Conservation (phyloP, 768 basidiomycete species). For the Pleurotus salmoneostramineus region DNA sequence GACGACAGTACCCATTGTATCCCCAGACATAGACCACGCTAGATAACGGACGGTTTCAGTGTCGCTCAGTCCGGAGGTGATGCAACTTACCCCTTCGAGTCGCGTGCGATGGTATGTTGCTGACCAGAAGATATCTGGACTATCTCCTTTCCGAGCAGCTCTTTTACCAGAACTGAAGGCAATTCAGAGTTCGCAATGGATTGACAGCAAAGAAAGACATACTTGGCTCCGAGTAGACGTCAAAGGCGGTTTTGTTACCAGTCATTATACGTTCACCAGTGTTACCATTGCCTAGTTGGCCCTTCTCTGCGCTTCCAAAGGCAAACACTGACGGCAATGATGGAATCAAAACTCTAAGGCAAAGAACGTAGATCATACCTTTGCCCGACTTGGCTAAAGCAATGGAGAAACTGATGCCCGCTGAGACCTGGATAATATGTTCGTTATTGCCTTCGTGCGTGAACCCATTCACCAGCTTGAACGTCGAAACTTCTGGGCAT, state of each 20-base stretch:
- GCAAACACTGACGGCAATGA: slow-evolving; percentile 58
- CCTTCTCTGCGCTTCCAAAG: slow-evolving; percentile 89
- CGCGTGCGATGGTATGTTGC: slow-evolving; percentile 83
- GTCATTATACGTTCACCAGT: slow-evolving; percentile 91
- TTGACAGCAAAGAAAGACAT: slow-evolving; percentile 12
- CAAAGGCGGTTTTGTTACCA: slow-evolving; percentile 80
- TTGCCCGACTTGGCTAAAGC: slow-evolving; percentile 81
- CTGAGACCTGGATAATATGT: slow-evolving; percentile 67
- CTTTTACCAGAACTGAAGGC: slow-evolving; percentile 63
- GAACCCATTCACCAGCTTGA: slow-evolving; percentile 61
- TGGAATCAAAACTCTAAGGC: neutral
- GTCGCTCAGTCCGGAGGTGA: neutral
- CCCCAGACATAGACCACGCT: slow-evolving; percentile 85
- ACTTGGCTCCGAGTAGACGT: slow-evolving; percentile 73
- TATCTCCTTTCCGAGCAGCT: slow-evolving; percentile 74
- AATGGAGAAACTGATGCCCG: slow-evolving; percentile 81
- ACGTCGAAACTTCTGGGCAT: slow-evolving; percentile 61
- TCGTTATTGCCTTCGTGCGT: slow-evolving; percentile 57
- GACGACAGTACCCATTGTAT: slow-evolving; percentile 86
- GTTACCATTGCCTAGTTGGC: slow-evolving; percentile 89
- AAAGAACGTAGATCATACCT: slow-evolving; percentile 38
- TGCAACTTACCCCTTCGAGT: slow-evolving; percentile 60
- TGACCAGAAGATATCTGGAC: slow-evolving; percentile 81
- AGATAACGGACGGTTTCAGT: neutral
- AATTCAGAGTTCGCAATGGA: neutral